These are phyloP conservation scores for Pseudocercospora musae DNA, from an alignment of 2,329 filamentous ascomycete species.

Conservation along the genomic window DNA sequence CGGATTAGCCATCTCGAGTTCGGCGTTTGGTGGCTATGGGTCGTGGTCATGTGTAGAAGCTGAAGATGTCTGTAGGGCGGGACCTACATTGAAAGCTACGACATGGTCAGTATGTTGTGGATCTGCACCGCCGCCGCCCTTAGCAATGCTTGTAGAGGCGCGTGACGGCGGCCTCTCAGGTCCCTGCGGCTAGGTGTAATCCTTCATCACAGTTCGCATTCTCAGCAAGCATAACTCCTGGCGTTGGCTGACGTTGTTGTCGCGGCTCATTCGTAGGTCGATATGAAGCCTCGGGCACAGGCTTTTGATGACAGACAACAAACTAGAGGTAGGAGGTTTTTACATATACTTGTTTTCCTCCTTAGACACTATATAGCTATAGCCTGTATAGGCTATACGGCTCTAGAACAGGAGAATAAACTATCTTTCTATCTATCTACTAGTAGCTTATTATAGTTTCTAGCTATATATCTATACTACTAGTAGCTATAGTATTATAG, in stretches of 20 bases:
- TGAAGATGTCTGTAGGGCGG: neutral
- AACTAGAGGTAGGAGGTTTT: too few relatives aligned
- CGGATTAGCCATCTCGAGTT: neutral
- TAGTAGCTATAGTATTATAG: too few relatives aligned
- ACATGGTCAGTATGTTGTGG: neutral
- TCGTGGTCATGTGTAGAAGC: neutral
- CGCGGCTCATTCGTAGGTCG: neutral
- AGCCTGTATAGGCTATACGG: too few relatives aligned
- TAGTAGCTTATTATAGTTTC: too few relatives aligned
- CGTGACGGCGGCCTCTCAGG: conserved; percentile 1
- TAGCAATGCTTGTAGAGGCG: neutral
- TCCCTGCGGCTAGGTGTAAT: neutral
- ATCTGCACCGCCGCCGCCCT: neutral
- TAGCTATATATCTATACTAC: too few relatives aligned
- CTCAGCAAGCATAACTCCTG: neutral
- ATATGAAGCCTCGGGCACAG: neutral
- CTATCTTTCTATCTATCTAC: too few relatives aligned
- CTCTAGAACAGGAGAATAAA: too few relatives aligned
- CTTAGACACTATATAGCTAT: too few relatives aligned
- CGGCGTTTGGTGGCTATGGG: neutral
- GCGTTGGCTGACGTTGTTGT: neutral
- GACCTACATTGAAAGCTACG: neutral
- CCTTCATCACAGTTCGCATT: neutral
- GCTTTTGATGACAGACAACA: neutral
- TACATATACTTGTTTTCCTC: too few relatives aligned